Conservation (phyloP, 2,329 filamentous ascomycete species). For the Talaromyces albobiverticillius region DNA sequence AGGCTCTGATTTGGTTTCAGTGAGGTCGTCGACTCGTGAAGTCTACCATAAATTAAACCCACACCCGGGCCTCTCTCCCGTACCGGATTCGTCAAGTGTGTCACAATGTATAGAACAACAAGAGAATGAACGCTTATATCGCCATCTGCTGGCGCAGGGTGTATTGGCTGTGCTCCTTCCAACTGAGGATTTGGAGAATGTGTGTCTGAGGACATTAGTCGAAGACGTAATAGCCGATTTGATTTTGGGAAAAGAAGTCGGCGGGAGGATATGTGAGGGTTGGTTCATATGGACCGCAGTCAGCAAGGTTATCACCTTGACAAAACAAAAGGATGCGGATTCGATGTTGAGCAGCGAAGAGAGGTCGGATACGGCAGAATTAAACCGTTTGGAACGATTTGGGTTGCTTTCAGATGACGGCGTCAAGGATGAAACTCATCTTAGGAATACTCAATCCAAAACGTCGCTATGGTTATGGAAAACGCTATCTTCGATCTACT, state of each 20-base stretch:
- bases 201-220: constrained; percentile 77
- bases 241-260: constrained; percentile 78
- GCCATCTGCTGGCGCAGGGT: constrained; percentile 81
- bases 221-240: constrained; percentile 86
- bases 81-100: constrained; percentile 59
- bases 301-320: constrained; percentile 62
- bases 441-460: constrained; percentile 30
- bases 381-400: constrained; percentile 54
- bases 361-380: constrained; percentile 27
- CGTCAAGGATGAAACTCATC: constrained; percentile 22
- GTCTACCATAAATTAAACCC: constrained; percentile 84
- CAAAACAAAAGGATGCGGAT: constrained; percentile 28
- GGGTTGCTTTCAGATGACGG: constrained; percentile 49
- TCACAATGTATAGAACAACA: constrained; percentile 59
- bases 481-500: constrained; percentile 50
- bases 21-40: constrained; percentile 61
- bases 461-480: constrained; percentile 48
- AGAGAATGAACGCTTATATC: constrained; percentile 77
- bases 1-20: constrained; percentile 55
- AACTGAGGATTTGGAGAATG: constrained; percentile 87
- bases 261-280: constrained; percentile 76
- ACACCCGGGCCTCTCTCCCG: constrained; percentile 74
- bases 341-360: constrained; percentile 17
- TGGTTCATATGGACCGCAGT: constrained; percentile 87
- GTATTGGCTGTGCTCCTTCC: constrained; percentile 80